Percentiles rank a stretch among this genome's conserved stretches.
Evolutionary conservation across 169 alveolate species (phyloP).

Genomic region (Plasmodium gonderi): DNA sequence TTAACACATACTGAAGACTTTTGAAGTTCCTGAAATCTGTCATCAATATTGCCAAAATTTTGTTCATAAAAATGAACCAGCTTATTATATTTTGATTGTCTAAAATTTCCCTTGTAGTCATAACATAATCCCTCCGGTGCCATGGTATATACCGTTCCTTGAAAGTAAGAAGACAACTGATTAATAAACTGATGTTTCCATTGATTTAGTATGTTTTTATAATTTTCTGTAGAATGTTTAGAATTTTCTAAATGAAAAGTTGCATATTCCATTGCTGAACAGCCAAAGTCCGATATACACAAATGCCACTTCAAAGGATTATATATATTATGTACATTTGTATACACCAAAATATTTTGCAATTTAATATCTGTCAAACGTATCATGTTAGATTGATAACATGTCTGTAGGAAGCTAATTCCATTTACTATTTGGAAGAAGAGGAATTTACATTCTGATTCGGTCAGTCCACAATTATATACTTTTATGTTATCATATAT

Average conservation of each 20-base stretch:
- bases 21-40: constrained; percentile 49
- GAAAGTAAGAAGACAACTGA: constrained; percentile 62
- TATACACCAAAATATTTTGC: constrained; percentile 81
- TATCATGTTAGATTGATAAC: constrained; percentile 83
- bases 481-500: constrained; percentile 48
- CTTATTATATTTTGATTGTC: constrained; percentile 62
- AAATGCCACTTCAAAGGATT: constrained; percentile 83
- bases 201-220: constrained; percentile 26
- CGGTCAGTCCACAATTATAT: constrained; percentile 80
- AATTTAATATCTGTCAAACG: constrained; percentile 84
- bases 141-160: constrained; percentile 73
- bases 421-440: constrained; percentile 83
- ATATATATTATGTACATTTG: constrained; percentile 73
- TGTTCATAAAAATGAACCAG: constrained; percentile 64
- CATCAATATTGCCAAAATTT: constrained; percentile 58
- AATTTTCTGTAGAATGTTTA: constrained; percentile 1
- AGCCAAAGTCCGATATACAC: constrained; percentile 85
- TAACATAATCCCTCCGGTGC: constrained; percentile 74
- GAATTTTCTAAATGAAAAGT: constrained; percentile 64
- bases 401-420: constrained; percentile 81
- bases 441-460: constrained; percentile 80
- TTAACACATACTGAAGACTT: constrained; percentile 3
- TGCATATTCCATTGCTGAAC: constrained; percentile 78
- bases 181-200: constrained; percentile 62
- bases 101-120: constrained; percentile 61